Evolutionary conservation across 257 asterid genomes (phyloP).

Genomic region (Ilex asprella): DNA sequence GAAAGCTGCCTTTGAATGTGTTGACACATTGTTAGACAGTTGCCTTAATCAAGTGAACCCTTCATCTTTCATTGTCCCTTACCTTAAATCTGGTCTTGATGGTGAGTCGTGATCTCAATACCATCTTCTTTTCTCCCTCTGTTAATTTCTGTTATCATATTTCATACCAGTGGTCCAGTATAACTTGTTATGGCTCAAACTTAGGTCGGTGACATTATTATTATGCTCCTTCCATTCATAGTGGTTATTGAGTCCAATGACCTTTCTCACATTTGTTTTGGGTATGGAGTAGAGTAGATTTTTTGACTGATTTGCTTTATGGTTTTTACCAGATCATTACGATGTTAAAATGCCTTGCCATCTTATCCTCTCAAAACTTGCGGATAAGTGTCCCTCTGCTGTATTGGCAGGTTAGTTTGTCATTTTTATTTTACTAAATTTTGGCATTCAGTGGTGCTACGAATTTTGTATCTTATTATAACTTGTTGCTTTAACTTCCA

Average conservation of each 20-base stretch:
- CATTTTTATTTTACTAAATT: neutral
- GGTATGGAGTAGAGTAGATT: no score
- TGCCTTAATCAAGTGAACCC: slow-evolving; percentile 99
- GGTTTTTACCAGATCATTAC: slow-evolving; percentile 67
- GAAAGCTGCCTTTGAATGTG: slow-evolving; percentile 98
- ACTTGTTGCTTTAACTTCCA: slow-evolving; percentile 23
- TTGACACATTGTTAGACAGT: slow-evolving; percentile 87
- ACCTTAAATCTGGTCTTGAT: slow-evolving; percentile 87
- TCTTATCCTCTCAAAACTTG: slow-evolving; percentile 93
- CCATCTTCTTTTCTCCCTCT: slow-evolving; percentile 3
- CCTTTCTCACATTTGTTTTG: no score
- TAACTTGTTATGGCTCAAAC: no score
- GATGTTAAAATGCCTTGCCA: slow-evolving; percentile 99
- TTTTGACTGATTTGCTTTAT: slow-evolving; percentile 5
- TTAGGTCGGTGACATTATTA: no score
- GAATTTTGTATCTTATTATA: neutral
- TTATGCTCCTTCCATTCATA: no score
- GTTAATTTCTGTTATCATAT: slow-evolving; percentile 4
- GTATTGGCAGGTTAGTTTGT: slow-evolving; percentile 78
- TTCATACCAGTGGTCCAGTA: neutral
- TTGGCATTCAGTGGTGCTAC: neutral
- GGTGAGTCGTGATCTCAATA: slow-evolving; percentile 42
- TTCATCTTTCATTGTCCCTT: slow-evolving; percentile 93
- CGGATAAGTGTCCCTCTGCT: slow-evolving; percentile 96
- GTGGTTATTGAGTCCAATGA: no score